A percentile compares a stretch with the other conserved stretches of the same genome.
phyloP scores from a whole-genome alignment of 495 filamentous ascomycete species.

The Halenospora varia region DNA sequence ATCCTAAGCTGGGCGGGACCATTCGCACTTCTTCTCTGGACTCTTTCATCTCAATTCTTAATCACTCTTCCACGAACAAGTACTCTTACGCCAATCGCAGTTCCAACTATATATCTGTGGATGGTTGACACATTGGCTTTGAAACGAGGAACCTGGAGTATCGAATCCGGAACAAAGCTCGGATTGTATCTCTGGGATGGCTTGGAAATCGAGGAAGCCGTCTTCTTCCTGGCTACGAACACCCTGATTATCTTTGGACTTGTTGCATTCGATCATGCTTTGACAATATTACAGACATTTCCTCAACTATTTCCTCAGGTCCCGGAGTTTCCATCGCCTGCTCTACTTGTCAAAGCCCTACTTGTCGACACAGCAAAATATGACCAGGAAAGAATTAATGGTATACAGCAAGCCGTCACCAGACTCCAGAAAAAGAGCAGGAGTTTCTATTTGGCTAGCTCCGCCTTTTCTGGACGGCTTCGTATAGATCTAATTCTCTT shows the following conservation, averaged over 20 bases:
- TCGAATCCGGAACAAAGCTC: conserved; percentile 57
- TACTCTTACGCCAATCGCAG: conserved; percentile 47
- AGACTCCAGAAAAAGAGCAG: conserved; percentile 56
- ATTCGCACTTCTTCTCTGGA: conserved; percentile 60
- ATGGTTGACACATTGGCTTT: conserved; percentile 60
- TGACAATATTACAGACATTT: conserved; percentile 54
- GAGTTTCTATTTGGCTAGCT: conserved; percentile 65
- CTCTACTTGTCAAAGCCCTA: conserved; percentile 40
- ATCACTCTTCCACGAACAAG: conserved; percentile 47
- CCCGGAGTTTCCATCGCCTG: conserved; percentile 38
- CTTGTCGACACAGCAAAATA: conserved; percentile 38
- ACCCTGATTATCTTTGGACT: conserved; percentile 61
- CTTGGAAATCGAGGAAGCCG: conserved; percentile 63
- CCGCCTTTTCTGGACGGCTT: conserved; percentile 56
- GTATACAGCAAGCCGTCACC: conserved; percentile 48
- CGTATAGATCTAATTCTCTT: conserved; percentile 62
- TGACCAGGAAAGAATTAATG: conserved; percentile 46
- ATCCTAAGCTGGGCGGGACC: conserved; percentile 64
- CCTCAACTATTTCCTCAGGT: conserved; percentile 40
- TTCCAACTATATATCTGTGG: conserved; percentile 67
- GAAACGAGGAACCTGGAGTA: conserved; percentile 60
- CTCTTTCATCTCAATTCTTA: conserved; percentile 53
- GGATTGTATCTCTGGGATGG: conserved; percentile 52
- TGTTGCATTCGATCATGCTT: conserved; percentile 56
- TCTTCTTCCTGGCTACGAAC: conserved; percentile 67